A percentile compares a stretch with the other conserved stretches of the same genome.
Evolutionary conservation across 768 basidiomycete genomes (phyloP).

Genomic region (Coprinopsis sp.): DNA sequence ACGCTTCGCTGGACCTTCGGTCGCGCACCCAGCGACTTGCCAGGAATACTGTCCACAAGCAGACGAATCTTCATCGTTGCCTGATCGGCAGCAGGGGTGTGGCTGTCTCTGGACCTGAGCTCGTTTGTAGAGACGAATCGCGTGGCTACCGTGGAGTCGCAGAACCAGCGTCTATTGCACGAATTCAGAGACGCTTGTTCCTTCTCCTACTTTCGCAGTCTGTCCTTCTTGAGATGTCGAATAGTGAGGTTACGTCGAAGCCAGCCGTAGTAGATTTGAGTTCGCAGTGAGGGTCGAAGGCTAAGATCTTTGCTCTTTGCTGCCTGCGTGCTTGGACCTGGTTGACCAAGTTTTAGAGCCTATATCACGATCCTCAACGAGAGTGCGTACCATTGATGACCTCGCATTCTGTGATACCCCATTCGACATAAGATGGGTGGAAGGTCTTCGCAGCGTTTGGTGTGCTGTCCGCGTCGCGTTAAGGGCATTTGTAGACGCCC

Average conservation of each 20-base stretch:
- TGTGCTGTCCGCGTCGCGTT: no score
- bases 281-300: conserved; percentile 75
- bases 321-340: conserved; percentile 65
- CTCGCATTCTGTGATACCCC: conserved; percentile 89
- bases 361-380: conserved; percentile 14
- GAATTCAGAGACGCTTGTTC: conserved; percentile 77
- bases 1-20: background rate
- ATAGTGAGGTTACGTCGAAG: conserved; percentile 88
- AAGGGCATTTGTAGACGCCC: no score
- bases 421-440: conserved; percentile 82
- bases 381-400: conserved; percentile 73
- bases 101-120: no score
- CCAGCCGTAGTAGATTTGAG: conserved; percentile 89
- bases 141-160: background rate
- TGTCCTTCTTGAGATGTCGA: conserved; percentile 81
- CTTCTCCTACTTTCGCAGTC: conserved; percentile 77
- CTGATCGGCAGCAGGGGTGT: no score
- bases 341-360: conserved; percentile 4
- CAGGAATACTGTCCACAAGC: conserved; percentile 28
- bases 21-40: background rate
- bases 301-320: conserved; percentile 42
- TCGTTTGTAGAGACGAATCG: no score
- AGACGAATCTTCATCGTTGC: conserved; percentile 50
- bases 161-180: conserved; percentile 23
- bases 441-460: conserved; percentile 50